Conservation (phyloP, 495 filamentous ascomycete genomes). For the Trichodelitschia bisporula region DNA sequence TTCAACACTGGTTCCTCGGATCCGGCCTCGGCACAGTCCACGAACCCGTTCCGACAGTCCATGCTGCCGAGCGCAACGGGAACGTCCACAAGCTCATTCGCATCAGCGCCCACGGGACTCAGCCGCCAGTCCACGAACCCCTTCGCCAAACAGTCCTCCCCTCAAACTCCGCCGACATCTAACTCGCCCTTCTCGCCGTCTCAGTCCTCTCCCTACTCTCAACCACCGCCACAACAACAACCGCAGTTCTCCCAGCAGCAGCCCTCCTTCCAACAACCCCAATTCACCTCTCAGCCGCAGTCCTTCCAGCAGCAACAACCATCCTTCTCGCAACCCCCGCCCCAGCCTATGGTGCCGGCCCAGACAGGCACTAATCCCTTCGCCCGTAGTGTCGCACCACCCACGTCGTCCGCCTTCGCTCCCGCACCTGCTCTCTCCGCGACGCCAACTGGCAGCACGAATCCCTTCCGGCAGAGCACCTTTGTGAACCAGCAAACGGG, state of each 20-base stretch:
- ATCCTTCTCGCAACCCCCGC: slow-evolving; percentile 16
- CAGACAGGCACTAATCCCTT: slow-evolving; percentile 54
- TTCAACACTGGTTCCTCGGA: slow-evolving; percentile 2
- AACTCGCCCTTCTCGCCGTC: no score
- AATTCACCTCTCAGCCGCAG: no score
- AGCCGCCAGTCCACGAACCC: slow-evolving; percentile 62
- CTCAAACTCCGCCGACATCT: no score
- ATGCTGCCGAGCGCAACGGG: slow-evolving; percentile 39
- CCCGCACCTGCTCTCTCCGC: slow-evolving; percentile 20
- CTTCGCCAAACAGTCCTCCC: slow-evolving; percentile 37
- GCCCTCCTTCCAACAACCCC: no score
- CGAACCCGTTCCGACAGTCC: slow-evolving; percentile 70
- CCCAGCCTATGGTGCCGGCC: slow-evolving; percentile 29
- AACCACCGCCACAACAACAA: no score
- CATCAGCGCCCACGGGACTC: slow-evolving; percentile 6
- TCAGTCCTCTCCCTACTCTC: no score
- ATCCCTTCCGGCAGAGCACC: slow-evolving; percentile 74
- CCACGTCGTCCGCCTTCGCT: slow-evolving; percentile 1
- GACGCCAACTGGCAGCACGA: slow-evolving; percentile 68
- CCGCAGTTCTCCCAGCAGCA: no score
- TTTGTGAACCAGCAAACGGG: slow-evolving; percentile 77
- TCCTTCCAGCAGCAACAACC: slow-evolving; percentile 17
- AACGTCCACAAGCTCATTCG: slow-evolving; percentile 2
- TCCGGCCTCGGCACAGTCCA: slow-evolving; percentile 8
- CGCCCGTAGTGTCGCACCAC: slow-evolving; percentile 20